These are phyloP conservation scores for Sutorius eximius DNA, from an alignment of 1,284 basidiomycete genomes.

Conservation along the genomic window DNA sequence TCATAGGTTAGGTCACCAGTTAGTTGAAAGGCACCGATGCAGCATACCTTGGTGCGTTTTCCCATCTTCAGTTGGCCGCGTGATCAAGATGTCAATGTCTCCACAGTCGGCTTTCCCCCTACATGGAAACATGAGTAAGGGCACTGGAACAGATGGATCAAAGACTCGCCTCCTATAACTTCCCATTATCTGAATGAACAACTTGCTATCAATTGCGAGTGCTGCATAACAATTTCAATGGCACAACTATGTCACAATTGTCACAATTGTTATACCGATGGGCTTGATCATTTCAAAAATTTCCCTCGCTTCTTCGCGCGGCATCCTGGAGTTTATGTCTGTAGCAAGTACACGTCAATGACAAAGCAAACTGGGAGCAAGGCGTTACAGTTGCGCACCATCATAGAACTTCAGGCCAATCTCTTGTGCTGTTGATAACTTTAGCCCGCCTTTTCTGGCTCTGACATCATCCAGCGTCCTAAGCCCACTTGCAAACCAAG, in stretches of 20 bases:
- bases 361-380: not conserved
- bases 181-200: conserved; percentile 87
- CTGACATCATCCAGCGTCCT: conserved; percentile 75
- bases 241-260: not conserved
- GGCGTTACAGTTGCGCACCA: conserved; percentile 42
- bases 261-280: conserved; percentile 48
- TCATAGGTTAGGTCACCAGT: not conserved
- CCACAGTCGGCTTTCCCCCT: conserved; percentile 79
- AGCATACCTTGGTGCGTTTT: conserved; percentile 63
- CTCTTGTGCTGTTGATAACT: conserved; percentile 64
- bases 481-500: conserved; percentile 77
- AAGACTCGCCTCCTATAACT: conserved; percentile 72
- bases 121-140: conserved; percentile 4
- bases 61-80: conserved; percentile 70
- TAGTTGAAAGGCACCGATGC: not conserved
- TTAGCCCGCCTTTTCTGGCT: conserved; percentile 57
- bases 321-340: conserved; percentile 84
- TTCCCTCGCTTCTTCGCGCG: conserved; percentile 71
- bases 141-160: not conserved
- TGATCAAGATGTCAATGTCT: conserved; percentile 89
- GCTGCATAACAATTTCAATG: conserved; percentile 44
- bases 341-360: not conserved
- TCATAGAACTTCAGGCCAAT: conserved; percentile 80
- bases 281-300: conserved; percentile 73
- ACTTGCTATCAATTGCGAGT: conserved; percentile 63